Percentiles rank a stretch among this genome's conserved stretches.
Evolutionary conservation across 805 yeast species (phyloP).

Genomic region (Kazachstania psychrophila): DNA sequence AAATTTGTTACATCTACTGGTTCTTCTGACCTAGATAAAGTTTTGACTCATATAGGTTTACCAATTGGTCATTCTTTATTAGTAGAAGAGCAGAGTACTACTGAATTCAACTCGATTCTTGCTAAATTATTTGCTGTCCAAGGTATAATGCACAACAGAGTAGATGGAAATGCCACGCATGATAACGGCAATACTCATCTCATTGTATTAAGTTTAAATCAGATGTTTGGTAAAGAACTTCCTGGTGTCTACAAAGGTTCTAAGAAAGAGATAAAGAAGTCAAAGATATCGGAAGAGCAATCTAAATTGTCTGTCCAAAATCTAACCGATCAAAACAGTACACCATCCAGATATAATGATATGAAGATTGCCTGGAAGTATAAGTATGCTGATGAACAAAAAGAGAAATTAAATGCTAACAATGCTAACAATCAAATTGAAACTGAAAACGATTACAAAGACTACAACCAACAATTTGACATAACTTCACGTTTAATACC

Average conservation of each 20-base stretch:
- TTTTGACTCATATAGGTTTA: slow-evolving; percentile 72
- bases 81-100: slow-evolving; percentile 76
- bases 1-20: slow-evolving; percentile 77
- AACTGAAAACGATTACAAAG: slow-evolving; percentile 32
- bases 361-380: slow-evolving; percentile 94
- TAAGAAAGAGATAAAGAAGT: slow-evolving; percentile 54
- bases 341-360: slow-evolving; percentile 32
- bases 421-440: slow-evolving; percentile 11
- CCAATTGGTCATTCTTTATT: slow-evolving; percentile 68
- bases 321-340: slow-evolving; percentile 33
- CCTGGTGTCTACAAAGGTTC: slow-evolving; percentile 74
- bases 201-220: slow-evolving; percentile 51
- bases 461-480: slow-evolving; percentile 63
- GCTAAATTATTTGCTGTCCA: slow-evolving; percentile 65
- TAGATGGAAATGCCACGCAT: slow-evolving; percentile 24
- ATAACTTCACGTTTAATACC: slow-evolving; percentile 65
- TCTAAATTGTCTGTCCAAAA: slow-evolving; percentile 61
- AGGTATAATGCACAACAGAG: slow-evolving; percentile 58
- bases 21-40: slow-evolving; percentile 59
- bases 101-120: slow-evolving; percentile 73
- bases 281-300: slow-evolving; percentile 47
- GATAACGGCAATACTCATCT: slow-evolving; percentile 43
- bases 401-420: slow-evolving; percentile 4
- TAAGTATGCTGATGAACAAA: slow-evolving; percentile 39
- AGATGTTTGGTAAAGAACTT: slow-evolving; percentile 54